Base-by-base conservation (phyloP, 2,329 filamentous ascomycete species). In the Xylariaceae sp. region DNA sequence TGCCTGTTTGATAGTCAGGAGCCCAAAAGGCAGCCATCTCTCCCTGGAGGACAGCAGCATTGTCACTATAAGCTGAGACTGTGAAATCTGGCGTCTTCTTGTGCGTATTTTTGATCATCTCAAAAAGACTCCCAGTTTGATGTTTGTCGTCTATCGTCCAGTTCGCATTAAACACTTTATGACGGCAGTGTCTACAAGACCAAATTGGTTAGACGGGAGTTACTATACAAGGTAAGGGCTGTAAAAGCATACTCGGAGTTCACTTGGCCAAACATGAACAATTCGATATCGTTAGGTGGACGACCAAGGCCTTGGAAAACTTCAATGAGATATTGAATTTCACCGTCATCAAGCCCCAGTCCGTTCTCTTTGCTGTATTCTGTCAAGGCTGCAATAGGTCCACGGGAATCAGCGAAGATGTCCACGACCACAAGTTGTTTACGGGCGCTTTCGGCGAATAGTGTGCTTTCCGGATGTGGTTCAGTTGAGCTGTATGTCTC, bases 181-280 rank as follows among this genome's bases (percentile, higher is more conserved):
- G 65, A 9, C 65, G 63, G 52, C 65, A 67, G 35, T 60, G 57
- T 16, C 57, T 60, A 40, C 30, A 6, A 32, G 9, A 21, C 13
- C 11, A 23, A 35, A 41, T 42, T 32, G 18, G 33, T 55, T 47
- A 57, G 43, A 36, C 7, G 46, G n/a, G 10, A 30, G 13, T 8
- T n/a, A 15, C 11, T 8, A 37, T 16, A 1, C 1, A 30, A 45
- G 4, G 13, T 6, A 18, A 6, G 24, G 23, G 29, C 13, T 16
- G 42, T 4, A 1, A 27, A 41, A 37, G 30, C 57, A 47, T 97
- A 93, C 79, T 99, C 94, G 3, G 93, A 97, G 78, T 97, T 97
- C 71, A 99, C 93, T 75, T 99, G 94, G 13, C 93, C 93, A 72
- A 97, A 99, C 94, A 97, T 97, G 80, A 97, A 97, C 18, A 97